Conservation (phyloP, 2,329 filamentous ascomycete species). For the Rutstroemia sp. region DNA sequence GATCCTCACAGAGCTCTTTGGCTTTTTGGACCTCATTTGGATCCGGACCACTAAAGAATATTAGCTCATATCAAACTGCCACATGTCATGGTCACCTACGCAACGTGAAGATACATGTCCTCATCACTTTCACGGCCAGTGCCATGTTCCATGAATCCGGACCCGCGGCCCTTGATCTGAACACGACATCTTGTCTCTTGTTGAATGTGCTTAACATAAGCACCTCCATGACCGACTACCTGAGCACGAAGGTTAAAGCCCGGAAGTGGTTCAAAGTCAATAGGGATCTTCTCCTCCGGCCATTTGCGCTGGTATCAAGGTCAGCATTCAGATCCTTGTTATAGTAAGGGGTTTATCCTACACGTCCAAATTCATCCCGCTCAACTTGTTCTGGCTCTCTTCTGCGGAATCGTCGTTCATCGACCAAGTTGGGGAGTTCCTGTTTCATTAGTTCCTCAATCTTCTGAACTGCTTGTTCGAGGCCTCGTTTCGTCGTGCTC, state of each 20-base stretch:
- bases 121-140: slow-evolving; percentile 92
- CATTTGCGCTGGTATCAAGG: slow-evolving; percentile 71
- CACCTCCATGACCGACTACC: slow-evolving; percentile 88
- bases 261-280: slow-evolving; percentile 81
- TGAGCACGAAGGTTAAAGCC: slow-evolving; percentile 96
- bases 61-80: not conserved
- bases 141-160: slow-evolving; percentile 83
- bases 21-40: slow-evolving; percentile 77
- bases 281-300: slow-evolving; percentile 92
- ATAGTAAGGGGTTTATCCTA: slow-evolving; percentile 37
- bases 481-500: slow-evolving; percentile 82
- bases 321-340: slow-evolving; percentile 13
- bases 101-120: slow-evolving; percentile 92
- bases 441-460: slow-evolving; percentile 96
- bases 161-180: slow-evolving; percentile 95
- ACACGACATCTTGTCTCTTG: slow-evolving; percentile 91
- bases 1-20: slow-evolving; percentile 81
- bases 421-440: slow-evolving; percentile 89
- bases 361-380: slow-evolving; percentile 82
- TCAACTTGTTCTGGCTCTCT: slow-evolving; percentile 75
- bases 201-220: slow-evolving; percentile 97
- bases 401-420: slow-evolving; percentile 85
- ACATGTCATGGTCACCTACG: slow-evolving; percentile 48
- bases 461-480: slow-evolving; percentile 78
- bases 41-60: slow-evolving; percentile 65